A percentile compares a stretch with the other conserved stretches of the same genome.
Evolutionary conservation across 768 basidiomycete genomes (phyloP).

Genomic region (Pleurotus eryngii): DNA sequence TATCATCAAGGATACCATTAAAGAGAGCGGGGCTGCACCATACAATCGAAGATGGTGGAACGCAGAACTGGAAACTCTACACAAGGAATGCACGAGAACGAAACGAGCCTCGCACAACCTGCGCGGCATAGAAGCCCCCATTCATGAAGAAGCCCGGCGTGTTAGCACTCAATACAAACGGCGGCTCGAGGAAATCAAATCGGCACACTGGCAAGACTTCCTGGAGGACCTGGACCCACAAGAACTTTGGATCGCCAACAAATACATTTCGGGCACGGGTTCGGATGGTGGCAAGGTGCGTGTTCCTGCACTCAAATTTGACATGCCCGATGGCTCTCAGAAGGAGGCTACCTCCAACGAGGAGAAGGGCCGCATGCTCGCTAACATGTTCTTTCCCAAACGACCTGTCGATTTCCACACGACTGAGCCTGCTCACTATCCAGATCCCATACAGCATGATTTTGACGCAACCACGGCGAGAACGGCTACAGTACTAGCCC

Average conservation of each 20-base stretch:
- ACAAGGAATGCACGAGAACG: background rate
- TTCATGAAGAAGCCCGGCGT: slow-evolving; percentile 13
- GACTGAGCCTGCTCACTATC: slow-evolving; percentile 7
- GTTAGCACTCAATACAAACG: slow-evolving; percentile 9
- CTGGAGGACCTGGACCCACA: slow-evolving; percentile 10
- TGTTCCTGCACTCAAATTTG: slow-evolving; percentile 12
- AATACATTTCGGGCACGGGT: background rate
- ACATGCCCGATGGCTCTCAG: background rate
- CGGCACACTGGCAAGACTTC: slow-evolving; percentile 14
- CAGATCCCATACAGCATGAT: slow-evolving; percentile 10
- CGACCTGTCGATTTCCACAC: slow-evolving; percentile 4
- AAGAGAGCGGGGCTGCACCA: slow-evolving; percentile 13
- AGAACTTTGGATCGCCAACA: slow-evolving; percentile 15
- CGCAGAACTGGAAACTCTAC: slow-evolving; percentile 18
- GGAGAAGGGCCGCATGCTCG: slow-evolving; percentile 7
- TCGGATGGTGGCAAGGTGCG: slow-evolving; percentile 10
- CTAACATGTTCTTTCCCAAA: slow-evolving; percentile 18
- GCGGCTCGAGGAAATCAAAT: slow-evolving; percentile 10
- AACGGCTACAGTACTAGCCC: slow-evolving; percentile 8
- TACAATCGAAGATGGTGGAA: slow-evolving; percentile 31
- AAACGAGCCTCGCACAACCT: slow-evolving; percentile 8
- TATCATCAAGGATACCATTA: slow-evolving; percentile 15
- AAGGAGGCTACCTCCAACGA: slow-evolving; percentile 7
- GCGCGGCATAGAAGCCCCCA: slow-evolving; percentile 9
- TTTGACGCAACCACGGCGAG: background rate